Evolutionary conservation across 1,139 yeast genomes (phyloP), one percentile per base, ranked within the genome.

Genomic region (Hyphopichia wangnamkhiaoensis): DNA sequence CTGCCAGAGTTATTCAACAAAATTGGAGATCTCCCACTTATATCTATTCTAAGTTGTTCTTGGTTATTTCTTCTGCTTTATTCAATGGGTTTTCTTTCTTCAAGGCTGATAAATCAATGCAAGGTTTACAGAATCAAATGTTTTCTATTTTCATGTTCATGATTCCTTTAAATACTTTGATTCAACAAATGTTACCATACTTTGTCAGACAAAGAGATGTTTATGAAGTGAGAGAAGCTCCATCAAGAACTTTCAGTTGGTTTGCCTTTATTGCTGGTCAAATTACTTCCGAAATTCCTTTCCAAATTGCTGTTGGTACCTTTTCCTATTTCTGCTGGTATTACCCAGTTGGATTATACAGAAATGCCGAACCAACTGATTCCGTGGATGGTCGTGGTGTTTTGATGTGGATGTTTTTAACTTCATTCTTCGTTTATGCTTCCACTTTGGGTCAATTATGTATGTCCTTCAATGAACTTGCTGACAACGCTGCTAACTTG

Each of bases 221-320:
- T 35, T 90, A 87, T 58, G 96, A 88, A 59, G 91, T 84, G n/a
- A 80, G 96, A 58, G 97, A 90, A 62, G 79, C 95, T 31, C 96
- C 96, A 17, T 74, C 80, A 0, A 72, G 72, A 51, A 71, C 81
- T 3, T 76, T 71, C 53, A 55, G 70, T 45, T 76, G 81, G 80
- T 47, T 62, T 39, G 70, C 77, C 0, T 76, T 76, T 44, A 62
- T 68, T 34, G 33, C 56, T 33, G 67, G 61, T 31, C 71, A 65
- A 45, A 54, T 67, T 37, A 56, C 70, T 10, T 59, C 65, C 5
- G 74, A 68, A 49, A 47, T 68, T 36, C 70, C 71, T 15, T 64
- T 52, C 54, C 68, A 65, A 39, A 33, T 63, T 33, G 52, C 43
- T n/a, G 51, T 59, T 37, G 73, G 73, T 42, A 64, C 70, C 3